These are phyloP conservation scores for Mycogone perniciosa DNA, from an alignment of 2,329 filamentous ascomycete species.

Conservation along the genomic window DNA sequence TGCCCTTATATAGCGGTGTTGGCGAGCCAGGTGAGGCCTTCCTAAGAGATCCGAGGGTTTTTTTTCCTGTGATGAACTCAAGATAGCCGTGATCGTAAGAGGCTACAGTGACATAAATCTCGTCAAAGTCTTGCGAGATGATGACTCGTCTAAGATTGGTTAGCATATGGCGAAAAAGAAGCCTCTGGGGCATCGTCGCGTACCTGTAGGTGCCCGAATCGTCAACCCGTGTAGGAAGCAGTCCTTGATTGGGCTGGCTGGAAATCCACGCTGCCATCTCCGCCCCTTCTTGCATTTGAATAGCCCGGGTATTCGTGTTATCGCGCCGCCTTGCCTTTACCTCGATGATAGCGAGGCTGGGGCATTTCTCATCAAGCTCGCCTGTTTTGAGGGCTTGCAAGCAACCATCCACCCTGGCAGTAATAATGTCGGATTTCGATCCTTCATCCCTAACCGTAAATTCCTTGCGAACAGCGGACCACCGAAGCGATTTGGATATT, in stretches of 20 bases:
- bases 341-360: background rate
- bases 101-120: background rate
- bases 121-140: background rate
- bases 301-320: background rate
- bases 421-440: background rate
- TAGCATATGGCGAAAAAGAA: too few species aligned
- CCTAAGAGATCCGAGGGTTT: background rate
- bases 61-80: background rate
- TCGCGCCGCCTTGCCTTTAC: background rate
- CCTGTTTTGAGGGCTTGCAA: background rate
- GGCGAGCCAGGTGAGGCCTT: background rate
- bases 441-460: too few species aligned
- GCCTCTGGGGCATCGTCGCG: too few species aligned
- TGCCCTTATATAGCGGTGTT: background rate
- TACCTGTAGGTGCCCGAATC: background rate
- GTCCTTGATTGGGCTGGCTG: background rate
- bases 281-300: background rate
- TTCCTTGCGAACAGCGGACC: too few species aligned
- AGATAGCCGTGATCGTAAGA: background rate
- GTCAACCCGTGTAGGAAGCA: background rate
- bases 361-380: background rate
- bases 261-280: background rate
- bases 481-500: too few species aligned
- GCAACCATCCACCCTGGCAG: background rate
- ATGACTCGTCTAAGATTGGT: background rate